Base-by-base conservation (phyloP, 1,284 basidiomycete species). In the Moesziomyces aphidis region DNA sequence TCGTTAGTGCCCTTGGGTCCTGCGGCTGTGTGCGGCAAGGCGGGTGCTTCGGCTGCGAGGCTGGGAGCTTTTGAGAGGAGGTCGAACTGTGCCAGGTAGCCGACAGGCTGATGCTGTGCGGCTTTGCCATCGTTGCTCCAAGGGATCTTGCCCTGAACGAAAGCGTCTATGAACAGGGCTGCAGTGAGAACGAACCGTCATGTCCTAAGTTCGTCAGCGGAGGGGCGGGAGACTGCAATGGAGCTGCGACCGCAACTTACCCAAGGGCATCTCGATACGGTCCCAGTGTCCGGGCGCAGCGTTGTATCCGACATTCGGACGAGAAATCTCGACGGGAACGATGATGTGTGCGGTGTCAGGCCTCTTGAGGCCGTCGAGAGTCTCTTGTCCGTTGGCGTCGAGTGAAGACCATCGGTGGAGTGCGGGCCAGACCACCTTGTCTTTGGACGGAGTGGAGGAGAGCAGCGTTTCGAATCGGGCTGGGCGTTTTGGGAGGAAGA, bases 71-170 rank as follows among this genome's bases (percentile, higher is more conserved):
- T 53, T n/a, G 74, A 60, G 28, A 78, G 64, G 23, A 78, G 55
- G 44, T 78, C 75, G 23, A 56, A 75, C 36, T 78, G 77, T 4
- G 77, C 77, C 45, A 77, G 45, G 28, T 78, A 78, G 15, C 77
- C 77, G 0, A 78, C 68, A 3, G 59, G 60, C 23, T 50, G 21
- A 6, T 24, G 47, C 28, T 68, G 47, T 43, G 47, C n/a, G 10
- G 24, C 24, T 23, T 26, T 21, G 34, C 13, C 13, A 7, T 11
- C 44, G 2, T 47, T 21, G 39, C 57, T 51, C 63, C 66, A 78
- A 3, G 71, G 75, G 34, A 78, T 78, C 48, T 61, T 62, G 52
- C 54, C 49, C 19, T 60, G 50, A 19, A 78, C 62, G 49, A 78
- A 78, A 17, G 77, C 75, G n/a, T 78, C 77, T 50, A 77, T 56